Evolutionary conservation across 1,139 yeast genomes (phyloP).

Genomic region (Trichomonascaceae sp.): DNA sequence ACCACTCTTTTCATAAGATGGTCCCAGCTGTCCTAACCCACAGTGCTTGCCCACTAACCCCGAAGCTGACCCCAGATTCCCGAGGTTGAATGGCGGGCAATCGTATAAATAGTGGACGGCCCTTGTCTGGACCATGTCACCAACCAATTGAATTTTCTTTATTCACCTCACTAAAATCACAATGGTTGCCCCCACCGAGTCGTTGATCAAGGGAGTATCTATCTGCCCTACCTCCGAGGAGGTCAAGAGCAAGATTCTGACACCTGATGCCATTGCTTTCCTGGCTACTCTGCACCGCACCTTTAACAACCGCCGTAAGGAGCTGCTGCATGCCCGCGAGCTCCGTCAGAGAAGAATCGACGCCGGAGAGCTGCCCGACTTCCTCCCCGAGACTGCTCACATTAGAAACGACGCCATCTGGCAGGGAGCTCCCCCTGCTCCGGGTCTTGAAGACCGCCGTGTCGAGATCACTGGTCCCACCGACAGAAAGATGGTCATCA

Average conservation of each 20-base stretch:
- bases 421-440: slow-evolving; percentile 70
- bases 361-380: slow-evolving; percentile 56
- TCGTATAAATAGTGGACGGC: background rate
- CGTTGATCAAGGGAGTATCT: slow-evolving; percentile 18
- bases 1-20: too few relatives aligned
- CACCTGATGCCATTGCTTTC: slow-evolving; percentile 57
- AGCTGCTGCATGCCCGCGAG: slow-evolving; percentile 46
- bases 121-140: too few relatives aligned
- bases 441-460: slow-evolving; percentile 38
- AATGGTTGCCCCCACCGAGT: slow-evolving; percentile 24
- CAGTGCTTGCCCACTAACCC: too few relatives aligned
- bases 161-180: too few relatives aligned
- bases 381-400: slow-evolving; percentile 55
- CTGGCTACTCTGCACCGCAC: slow-evolving; percentile 63
- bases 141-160: too few relatives aligned
- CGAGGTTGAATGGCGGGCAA: background rate
- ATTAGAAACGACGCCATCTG: slow-evolving; percentile 64
- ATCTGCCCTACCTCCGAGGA: slow-evolving; percentile 16
- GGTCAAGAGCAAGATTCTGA: slow-evolving; percentile 31
- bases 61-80: slow-evolving; percentile 1
- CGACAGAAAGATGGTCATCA: slow-evolving; percentile 86
- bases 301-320: slow-evolving; percentile 48
- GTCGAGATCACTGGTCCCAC: slow-evolving; percentile 39
- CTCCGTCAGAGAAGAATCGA: slow-evolving; percentile 51
- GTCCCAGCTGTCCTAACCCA: too few relatives aligned